Evolutionary conservation across 2,329 filamentous ascomycete genomes (phyloP).

Genomic region (Verticillium tricorpus): DNA sequence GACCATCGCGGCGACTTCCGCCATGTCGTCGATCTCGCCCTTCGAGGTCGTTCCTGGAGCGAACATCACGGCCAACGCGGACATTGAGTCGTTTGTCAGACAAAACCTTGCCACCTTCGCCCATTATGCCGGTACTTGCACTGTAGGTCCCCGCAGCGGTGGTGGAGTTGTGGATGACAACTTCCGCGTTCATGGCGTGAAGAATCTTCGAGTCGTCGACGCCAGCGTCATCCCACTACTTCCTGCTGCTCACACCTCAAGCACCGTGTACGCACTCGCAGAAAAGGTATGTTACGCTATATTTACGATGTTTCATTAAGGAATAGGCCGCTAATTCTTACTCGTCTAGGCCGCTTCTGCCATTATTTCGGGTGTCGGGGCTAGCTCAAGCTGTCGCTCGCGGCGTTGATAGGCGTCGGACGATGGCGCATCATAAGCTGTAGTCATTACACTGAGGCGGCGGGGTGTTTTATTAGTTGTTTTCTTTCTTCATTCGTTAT

Average conservation of each 20-base stretch:
- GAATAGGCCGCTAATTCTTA: no score
- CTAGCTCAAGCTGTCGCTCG: no score
- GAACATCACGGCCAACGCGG: slow-evolving; percentile 6
- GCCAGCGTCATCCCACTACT: slow-evolving; percentile 25
- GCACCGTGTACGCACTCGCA: slow-evolving; percentile 30
- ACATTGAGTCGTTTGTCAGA: slow-evolving; percentile 7
- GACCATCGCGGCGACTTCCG: slow-evolving; percentile 16
- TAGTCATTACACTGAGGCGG: no score
- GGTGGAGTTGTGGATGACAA: slow-evolving; percentile 26
- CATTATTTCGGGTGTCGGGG: no score
- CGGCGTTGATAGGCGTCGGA: no score
- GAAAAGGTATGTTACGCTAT: slow-evolving; percentile 17
- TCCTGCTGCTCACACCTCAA: slow-evolving; percentile 23
- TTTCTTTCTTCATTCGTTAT: no score
- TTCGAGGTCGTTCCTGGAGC: slow-evolving; percentile 10
- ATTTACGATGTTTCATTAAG: no score
- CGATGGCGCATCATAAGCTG: no score
- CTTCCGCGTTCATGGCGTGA: slow-evolving; percentile 23
- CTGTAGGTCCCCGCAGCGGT: slow-evolving; percentile 39
- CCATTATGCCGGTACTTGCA: slow-evolving; percentile 43
- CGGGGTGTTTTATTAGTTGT: no score
- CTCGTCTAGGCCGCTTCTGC: no score
- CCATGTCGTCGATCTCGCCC: slow-evolving; percentile 4
- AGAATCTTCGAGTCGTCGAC: slow-evolving; percentile 21
- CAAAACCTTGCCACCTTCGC: neutral